A percentile compares a stretch with the other conserved stretches of the same genome.
Evolutionary conservation across 345 rosid species (phyloP).

Genomic region (Dimocarpus longan): DNA sequence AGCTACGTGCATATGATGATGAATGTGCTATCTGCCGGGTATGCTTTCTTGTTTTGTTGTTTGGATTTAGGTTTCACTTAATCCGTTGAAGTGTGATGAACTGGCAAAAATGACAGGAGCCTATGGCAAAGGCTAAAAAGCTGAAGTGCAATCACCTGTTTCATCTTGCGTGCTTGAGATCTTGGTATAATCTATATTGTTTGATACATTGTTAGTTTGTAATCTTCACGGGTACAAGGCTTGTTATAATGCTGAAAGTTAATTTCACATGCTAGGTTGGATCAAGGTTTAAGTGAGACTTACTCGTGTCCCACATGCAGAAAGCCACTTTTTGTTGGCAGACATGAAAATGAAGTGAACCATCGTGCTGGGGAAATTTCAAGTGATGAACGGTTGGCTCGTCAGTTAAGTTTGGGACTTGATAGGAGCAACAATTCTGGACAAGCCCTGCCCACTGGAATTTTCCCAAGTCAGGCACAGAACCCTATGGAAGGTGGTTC

Average conservation of each 20-base stretch:
- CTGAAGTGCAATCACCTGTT: conserved; percentile 90
- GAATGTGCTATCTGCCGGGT: conserved; percentile 99
- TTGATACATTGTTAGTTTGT: conserved; percentile 13
- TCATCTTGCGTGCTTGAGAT: conserved; percentile 97
- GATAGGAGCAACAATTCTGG: conserved; percentile 59
- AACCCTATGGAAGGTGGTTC: conserved; percentile 62
- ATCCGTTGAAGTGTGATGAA: conserved; percentile 27
- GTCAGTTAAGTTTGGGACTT: conserved; percentile 62
- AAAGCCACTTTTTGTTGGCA: conserved; percentile 83
- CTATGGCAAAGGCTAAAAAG: conserved; percentile 98
- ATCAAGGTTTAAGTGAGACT: conserved; percentile 91
- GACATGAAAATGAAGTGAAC: conserved; percentile 63
- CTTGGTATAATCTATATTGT: conserved; percentile 61
- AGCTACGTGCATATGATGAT: conserved; percentile 84
- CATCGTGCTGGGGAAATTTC: conserved; percentile 50
- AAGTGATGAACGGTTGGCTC: conserved; percentile 80
- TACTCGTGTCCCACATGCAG: conserved; percentile 98
- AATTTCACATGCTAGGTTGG: conserved; percentile 72
- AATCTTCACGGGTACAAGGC: conserved; percentile 15
- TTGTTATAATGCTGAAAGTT: conserved; percentile 32
- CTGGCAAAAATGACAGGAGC: conserved; percentile 67
- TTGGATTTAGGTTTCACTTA: conserved; percentile 20
- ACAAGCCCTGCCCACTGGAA: conserved; percentile 57
- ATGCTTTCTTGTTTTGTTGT: conserved; percentile 31
- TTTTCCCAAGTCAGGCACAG: conserved; percentile 67